A percentile compares a stretch with the other conserved stretches of the same genome.
phyloP scores from a whole-genome alignment of 2,329 filamentous ascomycete species.

The Calonectria hawksworthii region DNA sequence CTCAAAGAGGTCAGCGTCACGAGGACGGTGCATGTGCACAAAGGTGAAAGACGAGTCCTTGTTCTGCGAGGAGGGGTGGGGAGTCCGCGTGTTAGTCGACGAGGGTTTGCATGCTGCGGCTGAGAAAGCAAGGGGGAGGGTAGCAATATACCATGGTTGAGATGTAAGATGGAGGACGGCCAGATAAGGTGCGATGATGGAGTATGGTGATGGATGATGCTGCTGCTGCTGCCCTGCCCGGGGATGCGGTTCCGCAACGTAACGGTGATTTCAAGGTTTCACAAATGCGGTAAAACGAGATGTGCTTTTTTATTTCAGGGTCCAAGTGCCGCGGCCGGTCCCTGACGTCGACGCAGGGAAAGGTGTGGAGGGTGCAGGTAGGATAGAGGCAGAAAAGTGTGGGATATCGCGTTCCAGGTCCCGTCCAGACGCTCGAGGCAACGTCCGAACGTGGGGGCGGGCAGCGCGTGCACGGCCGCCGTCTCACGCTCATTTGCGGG shows the following conservation, averaged over 20 bases:
- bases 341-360: neutral
- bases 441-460: constrained; percentile 1
- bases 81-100: neutral
- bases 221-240: too few species aligned
- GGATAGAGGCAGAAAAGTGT: constrained; percentile 2
- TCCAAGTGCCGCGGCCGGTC: neutral
- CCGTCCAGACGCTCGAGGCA: neutral
- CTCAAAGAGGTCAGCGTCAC: constrained; percentile 84
- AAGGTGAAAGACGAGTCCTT: constrained; percentile 84
- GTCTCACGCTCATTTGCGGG: neutral
- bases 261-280: neutral
- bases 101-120: neutral
- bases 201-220: neutral
- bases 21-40: constrained; percentile 79
- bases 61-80: constrained; percentile 57
- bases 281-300: neutral
- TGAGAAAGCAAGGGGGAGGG: neutral
- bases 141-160: constrained; percentile 27
- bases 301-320: neutral
- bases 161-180: neutral
- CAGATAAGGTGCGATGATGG: neutral
- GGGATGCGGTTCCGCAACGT: neutral
- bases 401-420: neutral
- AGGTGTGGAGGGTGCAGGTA: neutral
- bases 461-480: neutral